A percentile compares a stretch with the other conserved stretches of the same genome.
phyloP scores from a whole-genome alignment of 2,329 filamentous ascomycete species.

The Ceratocystiopsis minuta region DNA sequence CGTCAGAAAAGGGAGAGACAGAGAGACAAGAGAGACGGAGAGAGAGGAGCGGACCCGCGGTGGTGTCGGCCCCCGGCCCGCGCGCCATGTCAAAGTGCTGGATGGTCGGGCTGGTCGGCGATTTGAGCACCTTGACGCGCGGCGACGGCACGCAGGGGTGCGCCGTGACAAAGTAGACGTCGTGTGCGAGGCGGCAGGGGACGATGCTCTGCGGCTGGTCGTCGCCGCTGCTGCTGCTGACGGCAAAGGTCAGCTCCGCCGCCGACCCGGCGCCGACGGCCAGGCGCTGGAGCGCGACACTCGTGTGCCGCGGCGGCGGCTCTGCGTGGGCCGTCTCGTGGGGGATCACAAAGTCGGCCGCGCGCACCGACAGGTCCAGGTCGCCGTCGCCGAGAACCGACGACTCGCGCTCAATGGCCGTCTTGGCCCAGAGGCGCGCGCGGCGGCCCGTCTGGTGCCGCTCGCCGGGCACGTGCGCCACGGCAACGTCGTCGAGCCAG shows the following conservation, averaged over 20 bases:
- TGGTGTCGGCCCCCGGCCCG: too few relatives aligned
- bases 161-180: slow-evolving; percentile 47
- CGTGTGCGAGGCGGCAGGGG: slow-evolving; percentile 31
- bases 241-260: background rate
- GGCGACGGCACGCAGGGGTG: slow-evolving; percentile 44
- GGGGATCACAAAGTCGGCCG: slow-evolving; percentile 45
- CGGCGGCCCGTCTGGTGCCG: slow-evolving; percentile 5
- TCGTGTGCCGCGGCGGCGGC: slow-evolving; percentile 25
- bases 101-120: slow-evolving; percentile 40
- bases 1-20: too few relatives aligned
- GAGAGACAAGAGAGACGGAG: too few relatives aligned
- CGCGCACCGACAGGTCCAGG: slow-evolving; percentile 29
- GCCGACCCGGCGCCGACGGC: background rate
- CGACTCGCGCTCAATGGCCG: slow-evolving; percentile 39
- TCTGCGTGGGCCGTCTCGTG: slow-evolving; percentile 34
- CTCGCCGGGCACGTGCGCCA: slow-evolving; percentile 26
- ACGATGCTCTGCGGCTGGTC: slow-evolving; percentile 17
- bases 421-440: slow-evolving; percentile 43
- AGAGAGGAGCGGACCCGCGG: too few relatives aligned
- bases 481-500: slow-evolving; percentile 39
- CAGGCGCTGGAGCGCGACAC: slow-evolving; percentile 27
- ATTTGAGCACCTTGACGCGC: slow-evolving; percentile 38
- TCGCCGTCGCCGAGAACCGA: slow-evolving; percentile 41
- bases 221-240: background rate
- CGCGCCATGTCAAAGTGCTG: slow-evolving; percentile 33